Base-by-base conservation (phyloP, 257 asterid species). In the Leonotis leonurus region DNA sequence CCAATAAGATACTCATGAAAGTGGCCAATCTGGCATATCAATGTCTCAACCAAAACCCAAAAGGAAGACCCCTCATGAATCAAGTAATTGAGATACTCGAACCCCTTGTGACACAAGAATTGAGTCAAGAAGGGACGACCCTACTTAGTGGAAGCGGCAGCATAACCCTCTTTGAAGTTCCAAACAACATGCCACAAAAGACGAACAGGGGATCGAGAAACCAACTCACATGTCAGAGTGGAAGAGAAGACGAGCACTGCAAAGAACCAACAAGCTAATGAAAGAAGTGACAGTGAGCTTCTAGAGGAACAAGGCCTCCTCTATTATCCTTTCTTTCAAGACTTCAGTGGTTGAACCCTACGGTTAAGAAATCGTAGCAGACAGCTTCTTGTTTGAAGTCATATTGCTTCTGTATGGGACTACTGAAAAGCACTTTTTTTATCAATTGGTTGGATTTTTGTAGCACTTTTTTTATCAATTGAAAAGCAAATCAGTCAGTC, bases 31-130 rank as follows among this genome's bases (percentile, higher is more conserved):
- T 93, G 37, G 87, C 94, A 13, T 83, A 85, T 63, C 90, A 79
- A 57, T 89, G 99, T 61, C 96, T 92, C 50, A 89, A 94, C 75
- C 95, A 83, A 67, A 89, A 89, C 79, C 94, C 99, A 0, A 87
- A 77, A 68, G 94, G 95, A 17, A 77, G 99, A 75, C 99, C 99
- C 36, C 72, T 65, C 13, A 92, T 85, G 94, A 81, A 85, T 58
- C 94, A 85, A 64, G 97, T 86, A 8, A 86, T 92, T 10, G 95
- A 87, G 70, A 81, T 85, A 60, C 96, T 92, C 3, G 90, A 89
- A 67, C 80, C 88, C 33, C 78, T 92, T 29, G 93, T 83, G 56
- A 53, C 83, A 1, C 86, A 74, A 63, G 83, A 77, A 49, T 62
- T 60, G 60, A 69, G 76, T 27, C 78, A 36, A 13, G 89, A 70